phyloP scores from a whole-genome alignment of 495 filamentous ascomycete species.

The Xylaria bambusicola region DNA sequence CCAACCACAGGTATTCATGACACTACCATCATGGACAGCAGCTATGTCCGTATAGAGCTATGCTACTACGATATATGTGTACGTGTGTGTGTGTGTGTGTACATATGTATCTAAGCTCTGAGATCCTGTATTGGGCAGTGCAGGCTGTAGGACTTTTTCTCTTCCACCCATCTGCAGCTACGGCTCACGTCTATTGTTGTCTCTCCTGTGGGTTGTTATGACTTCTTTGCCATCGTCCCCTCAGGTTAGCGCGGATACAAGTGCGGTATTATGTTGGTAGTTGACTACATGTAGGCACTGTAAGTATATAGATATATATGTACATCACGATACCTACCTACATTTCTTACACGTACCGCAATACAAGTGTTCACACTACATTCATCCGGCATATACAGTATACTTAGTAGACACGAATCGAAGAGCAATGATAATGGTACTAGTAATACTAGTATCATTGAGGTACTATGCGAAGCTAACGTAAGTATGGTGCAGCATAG shows the following conservation, averaged over 20 bases:
- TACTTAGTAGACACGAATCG: not conserved
- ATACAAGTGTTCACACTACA: not conserved
- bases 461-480: not conserved
- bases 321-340: not conserved
- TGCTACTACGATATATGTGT: not conserved
- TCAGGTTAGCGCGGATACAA: not conserved
- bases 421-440: not conserved
- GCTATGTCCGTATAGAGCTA: too few relatives aligned
- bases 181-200: too few relatives aligned
- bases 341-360: not conserved
- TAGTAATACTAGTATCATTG: not conserved
- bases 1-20: too few relatives aligned
- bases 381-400: too few relatives aligned
- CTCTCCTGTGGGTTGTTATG: not conserved
- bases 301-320: not conserved
- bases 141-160: too few relatives aligned
- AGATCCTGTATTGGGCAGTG: too few relatives aligned
- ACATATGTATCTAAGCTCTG: not conserved
- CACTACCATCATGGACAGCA: too few relatives aligned
- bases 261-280: not conserved
- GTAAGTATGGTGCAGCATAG: not conserved
- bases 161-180: too few relatives aligned
- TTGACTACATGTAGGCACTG: too few relatives aligned
- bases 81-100: conserved; percentile 3
- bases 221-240: not conserved